These are phyloP conservation scores for Acephala macrosclerotiorum DNA, from an alignment of 2,329 filamentous ascomycete genomes.

Conservation along the genomic window DNA sequence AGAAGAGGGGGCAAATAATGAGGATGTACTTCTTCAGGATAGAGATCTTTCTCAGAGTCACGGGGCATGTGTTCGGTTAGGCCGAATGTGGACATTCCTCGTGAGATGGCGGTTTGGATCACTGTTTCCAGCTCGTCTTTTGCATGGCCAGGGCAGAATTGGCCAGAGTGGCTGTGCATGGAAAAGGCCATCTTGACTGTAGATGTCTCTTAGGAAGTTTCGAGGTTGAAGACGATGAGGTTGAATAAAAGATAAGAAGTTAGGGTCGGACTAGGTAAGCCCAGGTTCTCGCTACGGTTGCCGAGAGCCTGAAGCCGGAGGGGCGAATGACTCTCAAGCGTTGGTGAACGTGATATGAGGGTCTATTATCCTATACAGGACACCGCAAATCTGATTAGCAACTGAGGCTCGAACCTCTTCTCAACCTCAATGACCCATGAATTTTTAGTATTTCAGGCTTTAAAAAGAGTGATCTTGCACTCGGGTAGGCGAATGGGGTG, in stretches of 20 bases:
- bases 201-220: not conserved
- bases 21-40: slow-evolving; percentile 80
- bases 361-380: not conserved
- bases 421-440: not conserved
- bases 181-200: slow-evolving; percentile 82
- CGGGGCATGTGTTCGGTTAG: slow-evolving; percentile 97
- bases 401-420: not conserved
- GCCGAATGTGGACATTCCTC: slow-evolving; percentile 83
- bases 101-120: slow-evolving; percentile 77
- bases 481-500: too few species aligned
- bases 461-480: not conserved
- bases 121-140: slow-evolving; percentile 85
- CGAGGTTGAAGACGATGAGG: not conserved
- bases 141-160: slow-evolving; percentile 94
- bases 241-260: not conserved
- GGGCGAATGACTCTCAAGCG: not conserved
- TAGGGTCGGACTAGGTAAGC: not conserved
- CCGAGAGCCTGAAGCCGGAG: not conserved
- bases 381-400: not conserved
- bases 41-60: slow-evolving; percentile 75
- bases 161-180: slow-evolving; percentile 96
- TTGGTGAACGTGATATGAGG: not conserved
- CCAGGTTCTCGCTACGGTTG: slow-evolving; percentile 1
- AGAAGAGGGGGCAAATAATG: not conserved
- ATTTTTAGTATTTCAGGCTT: not conserved